A percentile compares a stretch with the other conserved stretches of the same genome.
These are phyloP conservation scores for Phytophthora cajani DNA, from an alignment of 352 stramenopile genomes.

Conservation along the genomic window DNA sequence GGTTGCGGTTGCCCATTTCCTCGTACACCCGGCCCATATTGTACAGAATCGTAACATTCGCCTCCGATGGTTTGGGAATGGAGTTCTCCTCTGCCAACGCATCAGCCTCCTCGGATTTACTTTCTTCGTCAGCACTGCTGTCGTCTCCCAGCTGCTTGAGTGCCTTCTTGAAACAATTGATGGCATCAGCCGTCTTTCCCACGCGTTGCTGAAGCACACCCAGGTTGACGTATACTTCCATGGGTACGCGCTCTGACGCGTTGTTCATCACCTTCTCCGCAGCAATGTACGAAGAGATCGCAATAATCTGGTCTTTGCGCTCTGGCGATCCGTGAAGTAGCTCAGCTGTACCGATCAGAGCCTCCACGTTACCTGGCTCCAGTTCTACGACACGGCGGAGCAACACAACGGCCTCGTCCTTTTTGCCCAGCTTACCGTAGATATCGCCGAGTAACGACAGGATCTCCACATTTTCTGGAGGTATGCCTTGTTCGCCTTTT, in stretches of 20 bases:
- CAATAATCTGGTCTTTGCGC: conserved; percentile 89
- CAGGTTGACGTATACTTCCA: conserved; percentile 88
- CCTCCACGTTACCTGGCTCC: conserved; percentile 87
- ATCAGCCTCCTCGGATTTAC: conserved; percentile 45
- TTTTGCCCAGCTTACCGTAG: conserved; percentile 84
- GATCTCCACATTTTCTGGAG: conserved; percentile 89
- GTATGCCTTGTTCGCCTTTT: conserved; percentile 91
- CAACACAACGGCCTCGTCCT: conserved; percentile 79
- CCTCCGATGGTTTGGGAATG: conserved; percentile 59
- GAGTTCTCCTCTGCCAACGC: conserved; percentile 44
- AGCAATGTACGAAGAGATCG: conserved; percentile 90
- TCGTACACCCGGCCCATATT: conserved; percentile 96
- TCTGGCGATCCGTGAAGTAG: conserved; percentile 79
- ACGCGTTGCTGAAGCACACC: conserved; percentile 84
- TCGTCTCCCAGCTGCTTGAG: conserved; percentile 63
- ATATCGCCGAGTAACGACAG: conserved; percentile 82
- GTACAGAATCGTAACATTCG: conserved; percentile 95
- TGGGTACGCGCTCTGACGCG: conserved; percentile 76
- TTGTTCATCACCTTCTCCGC: conserved; percentile 90
- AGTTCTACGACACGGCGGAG: conserved; percentile 86
- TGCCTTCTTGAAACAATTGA: conserved; percentile 91
- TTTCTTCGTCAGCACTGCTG: conserved; percentile 43
- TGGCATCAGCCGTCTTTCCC: conserved; percentile 90
- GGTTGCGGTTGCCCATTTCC: conserved; percentile 90
- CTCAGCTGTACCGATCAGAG: conserved; percentile 83